Percentiles rank a stretch among this genome's conserved stretches.
Conservation (phyloP, 805 yeast species). For the Saccharomyces kudriavzevii region DNA sequence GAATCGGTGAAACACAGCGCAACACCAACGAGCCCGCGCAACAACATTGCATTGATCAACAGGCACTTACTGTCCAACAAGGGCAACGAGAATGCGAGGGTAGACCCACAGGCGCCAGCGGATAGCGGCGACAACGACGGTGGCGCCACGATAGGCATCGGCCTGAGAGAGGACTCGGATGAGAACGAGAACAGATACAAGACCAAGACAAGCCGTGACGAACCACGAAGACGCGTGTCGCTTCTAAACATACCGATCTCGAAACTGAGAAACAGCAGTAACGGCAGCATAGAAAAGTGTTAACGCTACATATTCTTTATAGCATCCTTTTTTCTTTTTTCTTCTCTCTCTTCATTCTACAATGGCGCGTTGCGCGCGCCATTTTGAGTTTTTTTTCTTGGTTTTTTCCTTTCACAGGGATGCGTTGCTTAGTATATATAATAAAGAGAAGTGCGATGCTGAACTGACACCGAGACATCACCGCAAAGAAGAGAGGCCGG, state of each 20-base stretch:
- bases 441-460: background rate
- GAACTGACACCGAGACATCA: background rate
- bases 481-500: background rate
- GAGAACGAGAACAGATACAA: background rate
- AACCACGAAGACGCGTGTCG: conserved; percentile 15
- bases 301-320: background rate
- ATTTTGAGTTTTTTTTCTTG: background rate
- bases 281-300: background rate
- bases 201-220: conserved; percentile 6
- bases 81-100: background rate
- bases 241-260: conserved; percentile 25
- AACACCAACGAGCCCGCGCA: background rate
- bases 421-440: background rate
- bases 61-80: background rate
- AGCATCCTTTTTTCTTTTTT: background rate
- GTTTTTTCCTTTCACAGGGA: background rate
- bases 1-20: background rate
- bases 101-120: background rate
- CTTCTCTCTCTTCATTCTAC: no score
- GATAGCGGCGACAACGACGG: background rate
- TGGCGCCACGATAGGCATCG: background rate
- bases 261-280: conserved; percentile 14
- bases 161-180: conserved; percentile 4
- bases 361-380: background rate
- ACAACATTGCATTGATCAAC: background rate